These are phyloP conservation scores for Endocalyx cinctus DNA, from an alignment of 2,329 filamentous ascomycete genomes.

Conservation along the genomic window DNA sequence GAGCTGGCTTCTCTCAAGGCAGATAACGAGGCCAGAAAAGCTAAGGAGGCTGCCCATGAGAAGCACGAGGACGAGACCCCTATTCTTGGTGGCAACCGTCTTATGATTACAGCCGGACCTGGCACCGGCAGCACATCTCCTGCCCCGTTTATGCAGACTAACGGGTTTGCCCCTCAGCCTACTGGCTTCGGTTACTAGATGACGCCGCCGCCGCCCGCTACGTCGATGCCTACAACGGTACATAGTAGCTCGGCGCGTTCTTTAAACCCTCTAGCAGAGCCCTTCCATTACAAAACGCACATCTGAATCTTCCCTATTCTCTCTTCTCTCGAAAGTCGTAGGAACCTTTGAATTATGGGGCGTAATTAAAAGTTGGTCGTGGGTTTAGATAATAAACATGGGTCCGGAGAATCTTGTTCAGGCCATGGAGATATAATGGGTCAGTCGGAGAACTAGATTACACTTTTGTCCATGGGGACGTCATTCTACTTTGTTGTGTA, in stretches of 20 bases:
- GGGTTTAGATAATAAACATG: constrained; percentile 20
- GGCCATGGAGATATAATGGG: constrained; percentile 5
- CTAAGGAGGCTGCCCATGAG: constrained; percentile 64
- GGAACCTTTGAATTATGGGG: too few species aligned
- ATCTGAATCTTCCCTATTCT: too few species aligned
- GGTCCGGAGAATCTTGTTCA: constrained; percentile 12
- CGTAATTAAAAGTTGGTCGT: constrained; percentile 16
- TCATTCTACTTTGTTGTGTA: too few species aligned
- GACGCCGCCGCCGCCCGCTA: constrained; percentile 12
- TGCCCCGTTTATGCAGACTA: constrained; percentile 70
- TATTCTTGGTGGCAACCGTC: constrained; percentile 79
- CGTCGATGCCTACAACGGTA: constrained; percentile 11
- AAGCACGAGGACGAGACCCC: constrained; percentile 92
- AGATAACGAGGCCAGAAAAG: constrained; percentile 93
- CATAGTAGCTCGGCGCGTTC: constrained; percentile 2
- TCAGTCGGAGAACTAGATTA: constrained; percentile 5
- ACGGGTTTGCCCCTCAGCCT: constrained; percentile 83
- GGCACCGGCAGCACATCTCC: constrained; percentile 54
- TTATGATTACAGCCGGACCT: constrained; percentile 95
- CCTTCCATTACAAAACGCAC: too few species aligned
- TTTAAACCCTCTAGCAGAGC: constrained; percentile 3
- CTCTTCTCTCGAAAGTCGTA: too few species aligned
- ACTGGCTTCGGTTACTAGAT: constrained; percentile 68
- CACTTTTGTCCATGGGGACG: too few species aligned
- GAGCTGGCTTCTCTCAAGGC: constrained; percentile 82